Evolutionary conservation across 305 asterid species (phyloP).

Genomic region (Withania somnifera): DNA sequence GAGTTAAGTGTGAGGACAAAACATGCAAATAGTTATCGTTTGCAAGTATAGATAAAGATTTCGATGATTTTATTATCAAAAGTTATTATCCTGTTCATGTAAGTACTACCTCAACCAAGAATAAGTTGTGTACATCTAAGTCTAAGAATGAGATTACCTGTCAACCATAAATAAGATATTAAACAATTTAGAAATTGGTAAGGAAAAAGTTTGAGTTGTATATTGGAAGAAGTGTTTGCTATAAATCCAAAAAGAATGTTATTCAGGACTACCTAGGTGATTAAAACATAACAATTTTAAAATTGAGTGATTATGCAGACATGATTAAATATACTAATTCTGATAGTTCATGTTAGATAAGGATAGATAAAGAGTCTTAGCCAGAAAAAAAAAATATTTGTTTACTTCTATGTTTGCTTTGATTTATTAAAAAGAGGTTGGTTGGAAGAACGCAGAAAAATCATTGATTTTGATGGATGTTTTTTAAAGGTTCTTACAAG

Average conservation of each 20-base stretch:
- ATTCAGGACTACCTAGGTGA: not conserved
- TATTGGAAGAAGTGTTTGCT: not conserved
- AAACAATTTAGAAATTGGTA: not conserved
- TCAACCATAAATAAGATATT: not conserved
- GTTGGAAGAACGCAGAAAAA: not conserved
- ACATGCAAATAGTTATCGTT: too few species aligned
- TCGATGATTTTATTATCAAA: too few species aligned
- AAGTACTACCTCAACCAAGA: not conserved
- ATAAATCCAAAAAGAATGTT: accelerated
- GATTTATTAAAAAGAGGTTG: not conserved
- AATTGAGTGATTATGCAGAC: not conserved
- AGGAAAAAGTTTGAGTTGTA: not conserved
- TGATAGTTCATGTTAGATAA: not conserved
- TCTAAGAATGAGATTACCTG: not conserved
- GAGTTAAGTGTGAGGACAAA: not conserved
- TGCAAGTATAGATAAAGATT: not conserved
- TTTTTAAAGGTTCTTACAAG: not conserved
- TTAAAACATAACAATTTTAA: not conserved
- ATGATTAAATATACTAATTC: not conserved
- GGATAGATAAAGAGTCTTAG: not conserved
- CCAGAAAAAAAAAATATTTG: not conserved
- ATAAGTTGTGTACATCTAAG: not conserved
- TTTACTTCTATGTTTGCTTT: not conserved
- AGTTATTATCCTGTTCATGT: not conserved
- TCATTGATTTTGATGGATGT: not conserved